Conservation (phyloP, 2,329 filamentous ascomycete species). For the Ustilaginoidea virens region DNA sequence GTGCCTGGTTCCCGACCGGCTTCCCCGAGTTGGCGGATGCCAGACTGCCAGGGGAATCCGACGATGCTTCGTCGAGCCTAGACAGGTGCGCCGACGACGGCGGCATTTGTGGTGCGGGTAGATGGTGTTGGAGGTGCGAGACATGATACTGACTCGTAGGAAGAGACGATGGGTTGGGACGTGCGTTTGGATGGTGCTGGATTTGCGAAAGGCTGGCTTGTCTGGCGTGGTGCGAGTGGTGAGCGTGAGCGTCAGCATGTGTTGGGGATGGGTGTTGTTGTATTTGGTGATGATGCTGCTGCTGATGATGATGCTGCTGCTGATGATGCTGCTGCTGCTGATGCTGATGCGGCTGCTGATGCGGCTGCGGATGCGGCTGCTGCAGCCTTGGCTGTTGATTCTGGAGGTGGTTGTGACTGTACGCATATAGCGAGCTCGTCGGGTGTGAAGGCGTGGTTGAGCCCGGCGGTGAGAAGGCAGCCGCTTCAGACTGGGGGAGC, state of each 20-base stretch:
- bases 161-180: slow-evolving; percentile 9
- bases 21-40: slow-evolving; percentile 6
- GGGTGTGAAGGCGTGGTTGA: slow-evolving; percentile 12
- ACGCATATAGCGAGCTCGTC: slow-evolving; percentile 1
- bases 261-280: too few relatives aligned
- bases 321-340: slow-evolving; percentile 10
- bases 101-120: slow-evolving; percentile 7
- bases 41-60: background rate
- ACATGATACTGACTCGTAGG: too few relatives aligned
- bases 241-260: too few relatives aligned
- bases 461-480: slow-evolving; percentile 11
- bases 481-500: slow-evolving; percentile 11
- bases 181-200: slow-evolving; percentile 8
- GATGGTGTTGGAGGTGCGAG: slow-evolving; percentile 6
- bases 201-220: background rate
- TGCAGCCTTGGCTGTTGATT: slow-evolving; percentile 3
- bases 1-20: slow-evolving; percentile 6
- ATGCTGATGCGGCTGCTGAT: slow-evolving; percentile 3
- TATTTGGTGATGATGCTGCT: too few relatives aligned
- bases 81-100: slow-evolving; percentile 7
- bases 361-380: slow-evolving; percentile 1
- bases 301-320: too few relatives aligned
- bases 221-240: too few relatives aligned
- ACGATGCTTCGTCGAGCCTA: slow-evolving; percentile 10
- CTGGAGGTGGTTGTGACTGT: slow-evolving; percentile 5